Evolutionary conservation across 2,329 filamentous ascomycete species (phyloP).

Genomic region (Neofusicoccum ribis): DNA sequence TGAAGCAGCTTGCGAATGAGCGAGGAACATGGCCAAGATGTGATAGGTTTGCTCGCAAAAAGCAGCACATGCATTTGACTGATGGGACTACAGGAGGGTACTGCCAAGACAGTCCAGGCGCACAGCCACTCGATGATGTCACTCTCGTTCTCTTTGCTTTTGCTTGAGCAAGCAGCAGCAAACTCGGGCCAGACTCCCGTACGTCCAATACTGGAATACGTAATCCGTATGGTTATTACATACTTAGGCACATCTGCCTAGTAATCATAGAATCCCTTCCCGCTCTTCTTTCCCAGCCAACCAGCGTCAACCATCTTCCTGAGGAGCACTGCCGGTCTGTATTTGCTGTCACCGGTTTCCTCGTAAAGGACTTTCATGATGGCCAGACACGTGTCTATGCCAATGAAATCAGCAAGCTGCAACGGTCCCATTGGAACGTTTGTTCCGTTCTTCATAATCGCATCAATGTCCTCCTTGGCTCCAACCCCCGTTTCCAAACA

Average conservation of each 20-base stretch:
- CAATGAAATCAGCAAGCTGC: conserved; percentile 93
- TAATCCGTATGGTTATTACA: background rate
- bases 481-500: conserved; percentile 94
- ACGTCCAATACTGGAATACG: too few species aligned
- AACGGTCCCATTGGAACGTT: conserved; percentile 98
- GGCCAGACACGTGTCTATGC: conserved; percentile 89
- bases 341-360: conserved; percentile 95
- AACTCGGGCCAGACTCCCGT: background rate
- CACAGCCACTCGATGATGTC: conserved; percentile 13
- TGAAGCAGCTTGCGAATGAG: background rate
- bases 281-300: conserved; percentile 96
- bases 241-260: conserved; percentile 35
- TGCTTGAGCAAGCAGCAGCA: background rate
- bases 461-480: conserved; percentile 86
- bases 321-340: conserved; percentile 82
- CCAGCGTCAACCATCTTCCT: conserved; percentile 97
- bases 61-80: background rate
- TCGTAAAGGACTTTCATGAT: conserved; percentile 95
- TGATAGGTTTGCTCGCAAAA: too few species aligned
- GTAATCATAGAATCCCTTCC: conserved; percentile 95
- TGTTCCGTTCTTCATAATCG: conserved; percentile 98
- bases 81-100: background rate
- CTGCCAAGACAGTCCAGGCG: background rate
- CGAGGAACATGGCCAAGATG: too few species aligned
- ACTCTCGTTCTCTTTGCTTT: background rate